These are phyloP conservation scores for Xylariaceae sp. DNA, from an alignment of 2,329 filamentous ascomycete species.

Conservation along the genomic window DNA sequence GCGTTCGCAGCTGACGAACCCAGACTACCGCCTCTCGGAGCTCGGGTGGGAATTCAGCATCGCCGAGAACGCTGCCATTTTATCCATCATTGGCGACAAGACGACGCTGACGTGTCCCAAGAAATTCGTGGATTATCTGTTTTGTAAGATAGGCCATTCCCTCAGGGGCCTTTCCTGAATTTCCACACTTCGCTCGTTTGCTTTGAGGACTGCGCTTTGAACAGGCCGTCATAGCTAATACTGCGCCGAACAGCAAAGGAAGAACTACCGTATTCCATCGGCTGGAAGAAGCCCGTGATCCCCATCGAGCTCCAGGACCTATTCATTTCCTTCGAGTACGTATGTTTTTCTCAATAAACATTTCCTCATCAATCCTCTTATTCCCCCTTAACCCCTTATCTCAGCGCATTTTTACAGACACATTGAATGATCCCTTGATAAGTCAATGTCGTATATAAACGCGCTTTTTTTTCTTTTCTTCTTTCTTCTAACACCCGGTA, in stretches of 20 bases:
- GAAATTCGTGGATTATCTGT: slow-evolving; percentile 38
- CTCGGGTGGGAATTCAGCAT: slow-evolving; percentile 39
- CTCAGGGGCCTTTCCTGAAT: background rate
- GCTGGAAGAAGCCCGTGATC: slow-evolving; percentile 32
- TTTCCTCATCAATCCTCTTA: background rate
- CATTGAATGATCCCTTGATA: too few species aligned
- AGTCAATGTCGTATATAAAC: too few species aligned
- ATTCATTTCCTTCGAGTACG: slow-evolving; percentile 6
- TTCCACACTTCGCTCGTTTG: too few species aligned
- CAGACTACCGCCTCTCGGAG: slow-evolving; percentile 40
- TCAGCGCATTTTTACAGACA: background rate
- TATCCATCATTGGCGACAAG: slow-evolving; percentile 44
- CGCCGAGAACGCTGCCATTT: slow-evolving; percentile 43
- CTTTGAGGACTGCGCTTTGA: too few species aligned
- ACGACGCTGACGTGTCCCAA: slow-evolving; percentile 35
- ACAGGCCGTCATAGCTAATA: background rate
- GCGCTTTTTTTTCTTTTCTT: background rate
- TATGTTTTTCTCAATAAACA: background rate
- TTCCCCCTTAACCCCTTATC: background rate
- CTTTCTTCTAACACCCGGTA: background rate
- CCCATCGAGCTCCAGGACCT: slow-evolving; percentile 10
- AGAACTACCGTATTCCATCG: slow-evolving; percentile 36
- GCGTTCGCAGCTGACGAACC: slow-evolving; percentile 42
- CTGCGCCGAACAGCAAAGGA: slow-evolving; percentile 35
- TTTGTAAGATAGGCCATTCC: slow-evolving; percentile 31